Evolutionary conservation across 768 basidiomycete species (phyloP).

Genomic region (Leucogyrophana mollusca): DNA sequence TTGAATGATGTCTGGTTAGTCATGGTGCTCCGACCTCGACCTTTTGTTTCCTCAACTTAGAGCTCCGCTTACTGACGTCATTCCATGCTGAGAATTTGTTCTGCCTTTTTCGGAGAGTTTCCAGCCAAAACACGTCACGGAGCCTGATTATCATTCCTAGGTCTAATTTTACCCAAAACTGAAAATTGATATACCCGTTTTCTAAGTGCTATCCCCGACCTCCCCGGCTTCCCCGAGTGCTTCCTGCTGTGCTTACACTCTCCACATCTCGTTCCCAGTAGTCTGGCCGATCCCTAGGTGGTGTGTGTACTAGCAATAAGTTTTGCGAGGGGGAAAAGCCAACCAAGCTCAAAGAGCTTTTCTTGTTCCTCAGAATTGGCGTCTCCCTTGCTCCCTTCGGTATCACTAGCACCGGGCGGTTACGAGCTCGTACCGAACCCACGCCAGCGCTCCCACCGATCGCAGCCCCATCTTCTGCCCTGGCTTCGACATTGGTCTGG

Average conservation of each 20-base stretch:
- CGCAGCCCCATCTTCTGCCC: constrained; percentile 24
- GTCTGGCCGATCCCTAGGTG: constrained; percentile 48
- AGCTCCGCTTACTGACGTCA: constrained; percentile 36
- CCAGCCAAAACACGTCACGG: background rate
- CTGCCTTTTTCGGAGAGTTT: constrained; percentile 1
- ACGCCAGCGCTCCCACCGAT: constrained; percentile 15
- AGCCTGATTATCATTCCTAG: background rate
- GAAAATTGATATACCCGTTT: constrained; percentile 3
- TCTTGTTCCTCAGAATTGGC: constrained; percentile 49
- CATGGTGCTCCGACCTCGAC: constrained; percentile 15
- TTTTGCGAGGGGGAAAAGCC: constrained; percentile 79
- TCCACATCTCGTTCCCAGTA: constrained; percentile 35
- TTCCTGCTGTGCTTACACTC: constrained; percentile 6
- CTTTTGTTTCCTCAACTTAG: constrained; percentile 31
- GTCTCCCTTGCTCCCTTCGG: constrained; percentile 44
- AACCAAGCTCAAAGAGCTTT: constrained; percentile 59
- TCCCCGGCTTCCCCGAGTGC: constrained; percentile 7
- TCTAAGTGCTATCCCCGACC: background rate
- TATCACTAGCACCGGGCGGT: constrained; percentile 44
- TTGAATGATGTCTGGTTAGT: constrained; percentile 8
- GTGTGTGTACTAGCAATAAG: constrained; percentile 64
- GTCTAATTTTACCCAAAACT: no score
- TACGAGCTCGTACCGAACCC: constrained; percentile 22
- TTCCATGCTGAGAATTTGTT: constrained; percentile 1
- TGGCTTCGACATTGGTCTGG: constrained; percentile 26